These are phyloP conservation scores for Alnus rubra DNA, from an alignment of 306 rosid genomes.

Conservation along the genomic window DNA sequence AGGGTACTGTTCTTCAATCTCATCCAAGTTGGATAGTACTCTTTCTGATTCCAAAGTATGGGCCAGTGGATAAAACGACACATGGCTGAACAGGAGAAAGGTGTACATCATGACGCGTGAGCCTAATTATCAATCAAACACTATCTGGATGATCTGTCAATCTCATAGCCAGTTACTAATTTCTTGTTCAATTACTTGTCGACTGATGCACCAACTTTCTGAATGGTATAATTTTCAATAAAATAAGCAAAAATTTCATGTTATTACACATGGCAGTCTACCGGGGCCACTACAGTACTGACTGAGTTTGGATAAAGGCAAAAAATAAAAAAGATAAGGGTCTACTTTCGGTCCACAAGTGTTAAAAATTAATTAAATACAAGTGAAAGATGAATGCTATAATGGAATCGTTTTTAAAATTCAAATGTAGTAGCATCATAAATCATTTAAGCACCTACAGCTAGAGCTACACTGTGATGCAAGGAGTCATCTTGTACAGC, in stretches of 20 bases:
- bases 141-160: conserved; percentile 42
- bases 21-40: conserved; percentile 39
- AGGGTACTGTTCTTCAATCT: conserved; percentile 8
- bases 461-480: too few relatives aligned
- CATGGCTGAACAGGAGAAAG: conserved; percentile 31
- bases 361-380: too few relatives aligned
- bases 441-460: too few relatives aligned
- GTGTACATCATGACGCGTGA: conserved; percentile 3
- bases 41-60: conserved; percentile 31
- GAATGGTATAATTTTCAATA: background rate
- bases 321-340: background rate
- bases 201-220: background rate
- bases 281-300: background rate
- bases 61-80: conserved; percentile 54
- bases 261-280: background rate
- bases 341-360: too few relatives aligned
- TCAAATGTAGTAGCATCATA: too few relatives aligned
- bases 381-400: too few relatives aligned
- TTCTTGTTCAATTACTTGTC: background rate
- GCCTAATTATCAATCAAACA: conserved; percentile 31
- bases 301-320: background rate
- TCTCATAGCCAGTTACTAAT: conserved; percentile 28
- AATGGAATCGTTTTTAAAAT: too few relatives aligned
- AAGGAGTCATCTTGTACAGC: background rate
- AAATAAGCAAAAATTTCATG: background rate